Evolutionary conservation across 345 rosid genomes (phyloP).

Genomic region (Bruguiera sexangula): DNA sequence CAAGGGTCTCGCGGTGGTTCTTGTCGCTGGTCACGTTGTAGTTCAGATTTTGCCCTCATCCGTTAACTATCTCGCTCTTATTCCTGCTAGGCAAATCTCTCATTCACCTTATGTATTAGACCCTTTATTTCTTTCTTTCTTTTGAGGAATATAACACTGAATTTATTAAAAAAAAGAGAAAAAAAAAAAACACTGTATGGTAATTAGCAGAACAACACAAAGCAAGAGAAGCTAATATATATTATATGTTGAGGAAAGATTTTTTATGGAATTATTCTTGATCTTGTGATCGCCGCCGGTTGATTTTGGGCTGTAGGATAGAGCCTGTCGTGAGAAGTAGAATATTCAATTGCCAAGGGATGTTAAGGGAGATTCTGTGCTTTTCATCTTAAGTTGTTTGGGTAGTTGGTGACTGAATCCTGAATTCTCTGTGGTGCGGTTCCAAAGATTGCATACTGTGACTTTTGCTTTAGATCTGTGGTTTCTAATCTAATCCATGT

Average conservation of each 20-base stretch:
- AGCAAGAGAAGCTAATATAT: no score
- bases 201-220: no score
- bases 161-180: no score
- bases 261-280: not conserved
- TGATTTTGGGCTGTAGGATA: not conserved
- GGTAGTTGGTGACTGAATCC: not conserved
- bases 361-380: no score
- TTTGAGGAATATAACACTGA: not conserved
- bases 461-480: no score
- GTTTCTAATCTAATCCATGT: no score
- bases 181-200: not conserved
- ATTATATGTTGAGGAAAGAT: not conserved
- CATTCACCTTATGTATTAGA: not conserved
- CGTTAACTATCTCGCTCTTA: conserved; percentile 69
- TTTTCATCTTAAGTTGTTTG: not conserved
- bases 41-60: conserved; percentile 80
- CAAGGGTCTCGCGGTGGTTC: conserved; percentile 81
- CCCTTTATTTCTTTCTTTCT: not conserved
- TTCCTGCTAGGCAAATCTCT: conserved; percentile 68
- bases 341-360: no score
- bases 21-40: conserved; percentile 65
- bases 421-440: no score
- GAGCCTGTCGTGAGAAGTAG: no score
- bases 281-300: not conserved
- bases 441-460: no score